These are phyloP conservation scores for Friedmanniomyces endolithicus DNA, from an alignment of 495 filamentous ascomycete genomes.

Conservation along the genomic window DNA sequence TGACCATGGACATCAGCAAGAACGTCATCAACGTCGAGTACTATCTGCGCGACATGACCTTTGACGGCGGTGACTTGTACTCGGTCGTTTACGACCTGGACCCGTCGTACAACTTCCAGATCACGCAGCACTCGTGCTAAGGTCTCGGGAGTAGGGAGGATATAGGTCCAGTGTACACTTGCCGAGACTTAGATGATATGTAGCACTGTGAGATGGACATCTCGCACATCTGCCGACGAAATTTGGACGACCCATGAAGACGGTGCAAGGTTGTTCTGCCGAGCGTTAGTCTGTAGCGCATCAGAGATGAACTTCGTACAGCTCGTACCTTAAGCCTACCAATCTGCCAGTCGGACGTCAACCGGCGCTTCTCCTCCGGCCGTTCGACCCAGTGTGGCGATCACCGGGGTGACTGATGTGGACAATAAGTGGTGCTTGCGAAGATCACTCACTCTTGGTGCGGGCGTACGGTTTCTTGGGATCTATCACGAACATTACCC, in stretches of 20 bases:
- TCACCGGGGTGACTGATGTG: too few species aligned
- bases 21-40: slow-evolving; percentile 2
- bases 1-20: slow-evolving; percentile 2
- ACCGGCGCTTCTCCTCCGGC: too few species aligned
- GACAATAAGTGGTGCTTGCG: too few species aligned
- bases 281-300: background rate
- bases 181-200: background rate
- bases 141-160: background rate
- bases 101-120: slow-evolving; percentile 1
- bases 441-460: too few species aligned
- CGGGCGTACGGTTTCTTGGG: too few species aligned
- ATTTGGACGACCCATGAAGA: background rate
- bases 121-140: slow-evolving; percentile 1
- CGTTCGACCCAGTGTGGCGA: too few species aligned
- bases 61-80: slow-evolving; percentile 1
- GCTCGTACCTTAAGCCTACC: too few species aligned
- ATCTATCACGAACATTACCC: too few species aligned
- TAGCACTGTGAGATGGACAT: background rate
- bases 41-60: slow-evolving; percentile 3
- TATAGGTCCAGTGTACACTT: background rate
- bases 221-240: background rate
- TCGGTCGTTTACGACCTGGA: background rate
- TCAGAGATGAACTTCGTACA: background rate
- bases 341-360: too few species aligned
- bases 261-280: too few species aligned